These are phyloP conservation scores for Gnomoniopsis smithogilvyi DNA, from an alignment of 2,329 filamentous ascomycete species.

Conservation along the genomic window DNA sequence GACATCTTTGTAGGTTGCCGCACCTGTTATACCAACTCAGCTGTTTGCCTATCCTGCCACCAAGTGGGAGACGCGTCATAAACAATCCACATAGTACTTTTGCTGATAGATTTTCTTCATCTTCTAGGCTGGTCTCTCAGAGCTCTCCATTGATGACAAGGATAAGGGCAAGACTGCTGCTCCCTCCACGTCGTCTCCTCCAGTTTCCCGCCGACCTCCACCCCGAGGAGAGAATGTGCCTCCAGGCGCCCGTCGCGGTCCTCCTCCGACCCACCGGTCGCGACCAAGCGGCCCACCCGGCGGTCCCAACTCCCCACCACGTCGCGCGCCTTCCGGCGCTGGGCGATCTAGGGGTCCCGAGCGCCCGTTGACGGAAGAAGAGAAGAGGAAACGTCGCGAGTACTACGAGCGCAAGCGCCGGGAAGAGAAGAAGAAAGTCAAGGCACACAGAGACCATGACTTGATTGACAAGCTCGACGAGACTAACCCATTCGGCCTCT, in stretches of 20 bases:
- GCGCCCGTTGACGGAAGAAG: conserved; percentile 58
- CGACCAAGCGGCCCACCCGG: conserved; percentile 28
- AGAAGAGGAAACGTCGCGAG: conserved; percentile 55
- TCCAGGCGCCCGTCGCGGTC: conserved; percentile 41
- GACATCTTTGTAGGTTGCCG: conserved; percentile 71
- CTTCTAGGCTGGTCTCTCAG: conserved; percentile 63
- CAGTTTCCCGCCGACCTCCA: conserved; percentile 29
- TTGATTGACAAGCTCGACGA: conserved; percentile 96
- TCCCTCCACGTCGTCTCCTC: conserved; percentile 36
- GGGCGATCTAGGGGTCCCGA: conserved; percentile 63
- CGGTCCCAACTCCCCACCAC: conserved; percentile 31
- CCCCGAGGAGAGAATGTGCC: conserved; percentile 47
- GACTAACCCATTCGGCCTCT: conserved; percentile 91
- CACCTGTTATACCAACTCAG: neutral
- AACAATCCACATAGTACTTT: neutral
- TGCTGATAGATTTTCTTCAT: conserved; percentile 28
- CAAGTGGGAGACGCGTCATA: neutral
- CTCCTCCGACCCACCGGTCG: conserved; percentile 53
- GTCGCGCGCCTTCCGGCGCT: conserved; percentile 35
- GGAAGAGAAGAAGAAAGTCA: conserved; percentile 45
- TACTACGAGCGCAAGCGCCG: conserved; percentile 45
- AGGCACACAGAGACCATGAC: conserved; percentile 61
- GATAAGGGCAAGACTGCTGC: conserved; percentile 43
- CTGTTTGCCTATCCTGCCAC: neutral
- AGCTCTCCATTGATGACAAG: conserved; percentile 64